phyloP scores from a whole-genome alignment of 2,329 filamentous ascomycete genomes.

The Sordariomycetes sp. region DNA sequence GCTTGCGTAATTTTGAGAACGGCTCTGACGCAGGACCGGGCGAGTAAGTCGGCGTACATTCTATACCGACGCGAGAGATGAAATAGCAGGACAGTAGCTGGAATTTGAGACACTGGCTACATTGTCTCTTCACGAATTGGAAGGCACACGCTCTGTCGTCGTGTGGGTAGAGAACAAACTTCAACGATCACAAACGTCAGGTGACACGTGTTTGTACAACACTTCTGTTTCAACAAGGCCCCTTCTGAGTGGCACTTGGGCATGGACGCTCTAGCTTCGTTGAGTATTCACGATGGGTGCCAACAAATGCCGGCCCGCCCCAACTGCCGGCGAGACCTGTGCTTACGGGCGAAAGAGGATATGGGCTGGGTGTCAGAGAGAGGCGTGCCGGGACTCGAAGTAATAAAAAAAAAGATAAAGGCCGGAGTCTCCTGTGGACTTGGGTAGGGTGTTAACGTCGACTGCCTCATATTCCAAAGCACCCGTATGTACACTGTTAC shows the following conservation, averaged over 20 bases:
- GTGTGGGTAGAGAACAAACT: background rate
- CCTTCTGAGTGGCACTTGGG: too few species aligned
- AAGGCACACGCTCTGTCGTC: too few species aligned
- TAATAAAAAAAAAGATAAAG: background rate
- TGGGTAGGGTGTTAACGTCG: background rate
- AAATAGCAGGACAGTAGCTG: background rate
- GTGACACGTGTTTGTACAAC: background rate
- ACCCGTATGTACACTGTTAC: too few species aligned
- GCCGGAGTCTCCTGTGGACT: background rate
- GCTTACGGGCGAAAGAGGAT: background rate
- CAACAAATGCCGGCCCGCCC: too few species aligned
- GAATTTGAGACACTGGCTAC: background rate
- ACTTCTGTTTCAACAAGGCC: too few species aligned
- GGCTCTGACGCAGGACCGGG: background rate
- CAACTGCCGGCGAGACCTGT: too few species aligned
- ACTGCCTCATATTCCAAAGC: background rate
- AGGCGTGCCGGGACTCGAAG: background rate
- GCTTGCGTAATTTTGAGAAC: conserved; percentile 4
- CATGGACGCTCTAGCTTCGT: too few species aligned
- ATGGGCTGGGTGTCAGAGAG: background rate
- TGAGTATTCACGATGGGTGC: too few species aligned
- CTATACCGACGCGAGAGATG: background rate
- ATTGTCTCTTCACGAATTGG: background rate
- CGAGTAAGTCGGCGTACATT: background rate
- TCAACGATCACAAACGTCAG: background rate